Evolutionary conservation across 305 asterid species (phyloP), one percentile per base, ranked within the genome.

Genomic region (Stenogyne calaminthoides): DNA sequence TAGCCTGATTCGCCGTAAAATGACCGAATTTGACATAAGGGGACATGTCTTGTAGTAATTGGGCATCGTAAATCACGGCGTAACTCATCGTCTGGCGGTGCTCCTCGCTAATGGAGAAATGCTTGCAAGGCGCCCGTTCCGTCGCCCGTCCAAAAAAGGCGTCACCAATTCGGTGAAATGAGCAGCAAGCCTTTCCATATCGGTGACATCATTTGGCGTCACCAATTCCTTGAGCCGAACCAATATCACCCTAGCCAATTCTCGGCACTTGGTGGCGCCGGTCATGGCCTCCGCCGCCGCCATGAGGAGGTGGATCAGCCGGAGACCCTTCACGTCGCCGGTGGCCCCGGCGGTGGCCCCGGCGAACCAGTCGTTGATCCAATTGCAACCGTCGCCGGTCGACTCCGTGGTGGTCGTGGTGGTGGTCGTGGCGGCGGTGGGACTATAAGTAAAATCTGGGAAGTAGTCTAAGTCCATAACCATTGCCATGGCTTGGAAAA

Each of bases 191-290:
- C 96, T 76, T 67, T 91, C 97, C 90, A 91, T 88, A 74, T 86
- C 89, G 71, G 97, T 77, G 74, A 89, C n/a, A n/a, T n/a, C n/a
- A n/a, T n/a, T n/a, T n/a, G 97, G 89, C 8, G 95, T 84, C 29
- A 81, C 95, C 81, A 91, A 84, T 69, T 88, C 93, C 87, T 80
- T 91, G 97, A 91, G 97, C 96, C 97, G 97, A 89, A 88, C 88
- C 95, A 91, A 89, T 91, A 91, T 89, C 97, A 91, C 97, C 74
- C 90, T 73, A 40, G 89, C 95, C 91, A 91, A 76, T 66, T 89
- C 97, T 0, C 81, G 82, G 88, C 88, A 85, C 80, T 81, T 84
- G 79, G 73, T 80, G 22, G 73, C 69, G 5, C 91, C 96, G 11
- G 88, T 61, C 58, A 88, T 79, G 2, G 97, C 96, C 87, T 91